Conservation (phyloP, 805 yeast genomes). For the Candida schatavii region DNA sequence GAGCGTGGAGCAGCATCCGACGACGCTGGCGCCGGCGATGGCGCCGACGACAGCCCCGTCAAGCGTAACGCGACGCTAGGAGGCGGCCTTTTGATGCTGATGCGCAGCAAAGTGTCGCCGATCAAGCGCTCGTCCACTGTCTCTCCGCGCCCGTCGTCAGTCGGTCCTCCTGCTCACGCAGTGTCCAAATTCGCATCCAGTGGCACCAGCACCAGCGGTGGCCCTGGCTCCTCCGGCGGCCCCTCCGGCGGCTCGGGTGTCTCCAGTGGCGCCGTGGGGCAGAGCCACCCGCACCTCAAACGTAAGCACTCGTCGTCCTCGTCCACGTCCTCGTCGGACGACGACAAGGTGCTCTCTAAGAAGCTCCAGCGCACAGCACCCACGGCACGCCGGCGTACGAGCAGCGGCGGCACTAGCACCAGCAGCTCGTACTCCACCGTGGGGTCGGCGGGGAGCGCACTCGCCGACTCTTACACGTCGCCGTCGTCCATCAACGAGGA, state of each 20-base stretch:
- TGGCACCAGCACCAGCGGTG: neutral
- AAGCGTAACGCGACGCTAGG: constrained; percentile 14
- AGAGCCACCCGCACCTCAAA: neutral
- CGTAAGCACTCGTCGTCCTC: neutral
- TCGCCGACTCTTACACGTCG: constrained; percentile 23
- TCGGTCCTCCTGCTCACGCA: neutral
- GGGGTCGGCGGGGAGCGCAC: neutral
- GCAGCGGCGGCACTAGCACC: neutral
- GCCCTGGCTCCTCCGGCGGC: neutral
- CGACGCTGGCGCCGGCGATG: neutral
- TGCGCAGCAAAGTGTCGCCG: neutral
- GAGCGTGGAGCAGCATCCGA: constrained; percentile 8
- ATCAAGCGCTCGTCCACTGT: neutral
- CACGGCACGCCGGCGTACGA: constrained; percentile 12
- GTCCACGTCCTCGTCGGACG: constrained; percentile 8
- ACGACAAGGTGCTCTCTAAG: constrained; percentile 3
- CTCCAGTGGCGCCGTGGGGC: neutral
- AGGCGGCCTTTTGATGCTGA: constrained; percentile 17
- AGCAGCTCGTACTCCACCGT: neutral
- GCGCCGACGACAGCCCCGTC: constrained; percentile 2
- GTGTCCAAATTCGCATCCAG: neutral
- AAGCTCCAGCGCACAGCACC: constrained; percentile 13
- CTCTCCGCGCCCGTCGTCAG: neutral
- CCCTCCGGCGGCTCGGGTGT: neutral
- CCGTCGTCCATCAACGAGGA: constrained; percentile 36